These are phyloP conservation scores for Yamadazyma songkhlaensis DNA, from an alignment of 1,139 yeast species.

Conservation along the genomic window DNA sequence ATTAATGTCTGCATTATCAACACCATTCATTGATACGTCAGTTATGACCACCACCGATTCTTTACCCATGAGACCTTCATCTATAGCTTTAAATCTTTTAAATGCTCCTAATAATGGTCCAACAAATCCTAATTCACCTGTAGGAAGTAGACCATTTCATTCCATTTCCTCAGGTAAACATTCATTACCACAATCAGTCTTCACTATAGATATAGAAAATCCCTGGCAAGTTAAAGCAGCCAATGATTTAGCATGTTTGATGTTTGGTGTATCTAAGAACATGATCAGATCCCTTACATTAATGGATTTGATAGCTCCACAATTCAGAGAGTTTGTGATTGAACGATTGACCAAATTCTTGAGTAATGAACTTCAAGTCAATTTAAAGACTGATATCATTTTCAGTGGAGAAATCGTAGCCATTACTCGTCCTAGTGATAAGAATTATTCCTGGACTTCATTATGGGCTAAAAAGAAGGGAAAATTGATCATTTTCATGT, in stretches of 20 bases:
- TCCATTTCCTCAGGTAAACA: constrained; percentile 63
- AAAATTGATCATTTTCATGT: constrained; percentile 72
- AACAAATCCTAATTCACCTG: constrained; percentile 2
- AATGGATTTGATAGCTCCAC: constrained; percentile 75
- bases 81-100: constrained; percentile 28
- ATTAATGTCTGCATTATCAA: constrained; percentile 65
- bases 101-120: constrained; percentile 6
- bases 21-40: constrained; percentile 66
- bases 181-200: constrained; percentile 74
- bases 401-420: constrained; percentile 60
- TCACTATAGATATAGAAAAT: constrained; percentile 70
- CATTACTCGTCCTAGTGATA: constrained; percentile 47
- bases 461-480: constrained; percentile 84
- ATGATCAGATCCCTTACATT: constrained; percentile 63
- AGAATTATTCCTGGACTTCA: constrained; percentile 69
- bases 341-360: constrained; percentile 41
- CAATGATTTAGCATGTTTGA: constrained; percentile 83
- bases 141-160: constrained; percentile 49
- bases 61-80: constrained; percentile 20
- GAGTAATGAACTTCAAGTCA: constrained; percentile 8
- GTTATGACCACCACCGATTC: constrained; percentile 32
- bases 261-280: constrained; percentile 75
- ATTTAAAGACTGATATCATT: constrained; percentile 24
- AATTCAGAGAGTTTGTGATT: constrained; percentile 64
- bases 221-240: constrained; percentile 86